These are phyloP conservation scores for Cercospora sojina DNA, from an alignment of 2,329 filamentous ascomycete species.

Conservation along the genomic window DNA sequence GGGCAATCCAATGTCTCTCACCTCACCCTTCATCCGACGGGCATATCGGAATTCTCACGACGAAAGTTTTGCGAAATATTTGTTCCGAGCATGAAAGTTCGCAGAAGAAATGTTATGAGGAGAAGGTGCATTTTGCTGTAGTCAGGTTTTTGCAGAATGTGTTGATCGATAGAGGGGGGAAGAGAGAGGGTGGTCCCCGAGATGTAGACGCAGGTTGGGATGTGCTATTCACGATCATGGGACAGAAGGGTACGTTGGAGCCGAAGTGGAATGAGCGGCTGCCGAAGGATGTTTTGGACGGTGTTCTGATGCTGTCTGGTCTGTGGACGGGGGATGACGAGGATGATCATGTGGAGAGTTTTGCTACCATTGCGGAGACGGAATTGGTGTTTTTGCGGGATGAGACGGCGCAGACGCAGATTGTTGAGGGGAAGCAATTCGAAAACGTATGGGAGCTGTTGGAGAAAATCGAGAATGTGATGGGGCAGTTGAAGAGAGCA, in stretches of 20 bases:
- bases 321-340: conserved; percentile 13
- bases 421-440: conserved; percentile 19
- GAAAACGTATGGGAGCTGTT: conserved; percentile 28
- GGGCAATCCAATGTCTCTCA: conserved; percentile 21
- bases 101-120: conserved; percentile 29
- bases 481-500: conserved; percentile 2
- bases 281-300: conserved; percentile 15
- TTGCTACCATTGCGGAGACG: conserved; percentile 29
- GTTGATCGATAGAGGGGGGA: not conserved
- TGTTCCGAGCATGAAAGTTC: conserved; percentile 39
- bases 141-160: conserved; percentile 17
- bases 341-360: conserved; percentile 25
- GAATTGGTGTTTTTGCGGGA: conserved; percentile 31
- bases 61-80: conserved; percentile 47
- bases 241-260: conserved; percentile 24
- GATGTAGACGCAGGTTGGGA: conserved; percentile 21
- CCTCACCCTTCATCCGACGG: conserved; percentile 1
- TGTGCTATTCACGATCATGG: conserved; percentile 33
- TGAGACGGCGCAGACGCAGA: conserved; percentile 26
- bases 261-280: conserved; percentile 10
- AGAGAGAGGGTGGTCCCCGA: not conserved
- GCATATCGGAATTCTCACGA: conserved; percentile 26
- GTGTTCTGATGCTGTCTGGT: conserved; percentile 19
- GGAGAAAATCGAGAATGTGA: conserved; percentile 6
- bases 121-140: conserved; percentile 23